Percentiles rank a stretch among this genome's conserved stretches.
These are phyloP conservation scores for Cardiospermum halicacabum DNA, from an alignment of 345 rosid genomes.

Conservation along the genomic window DNA sequence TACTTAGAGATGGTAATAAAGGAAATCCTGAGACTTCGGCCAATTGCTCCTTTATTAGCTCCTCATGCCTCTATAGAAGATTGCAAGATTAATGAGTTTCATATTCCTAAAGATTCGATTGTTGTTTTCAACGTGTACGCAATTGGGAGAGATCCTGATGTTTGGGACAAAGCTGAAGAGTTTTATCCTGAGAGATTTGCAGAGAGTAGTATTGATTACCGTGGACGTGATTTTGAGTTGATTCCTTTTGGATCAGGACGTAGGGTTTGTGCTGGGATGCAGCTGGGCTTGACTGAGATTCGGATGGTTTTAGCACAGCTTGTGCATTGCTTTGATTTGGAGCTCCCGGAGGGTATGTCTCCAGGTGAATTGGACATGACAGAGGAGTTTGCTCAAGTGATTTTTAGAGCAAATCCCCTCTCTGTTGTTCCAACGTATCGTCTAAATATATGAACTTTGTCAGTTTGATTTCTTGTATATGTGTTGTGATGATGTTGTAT, in stretches of 20 bases:
- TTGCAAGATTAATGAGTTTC: conserved; percentile 8
- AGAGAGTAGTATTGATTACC: conserved; percentile 6
- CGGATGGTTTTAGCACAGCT: conserved; percentile 7
- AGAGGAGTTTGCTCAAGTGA: too few relatives aligned
- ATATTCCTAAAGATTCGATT: conserved; percentile 12
- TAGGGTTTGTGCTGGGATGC: conserved; percentile 21
- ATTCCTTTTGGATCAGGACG: conserved; percentile 23
- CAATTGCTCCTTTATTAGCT: conserved; percentile 14
- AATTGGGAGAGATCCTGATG: conserved; percentile 19
- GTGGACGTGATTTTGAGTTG: conserved; percentile 18
- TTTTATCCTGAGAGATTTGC: conserved; percentile 20
- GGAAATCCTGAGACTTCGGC: conserved; percentile 24
- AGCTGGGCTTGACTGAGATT: conserved; percentile 12
- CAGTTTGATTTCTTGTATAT: not conserved
- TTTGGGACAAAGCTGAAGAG: conserved; percentile 15
- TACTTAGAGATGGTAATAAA: conserved; percentile 21
- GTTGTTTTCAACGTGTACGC: conserved; percentile 12
- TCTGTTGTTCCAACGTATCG: conserved; percentile 5
- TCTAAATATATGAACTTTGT: not conserved
- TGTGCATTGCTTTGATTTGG: too few relatives aligned
- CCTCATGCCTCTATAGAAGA: conserved; percentile 15
- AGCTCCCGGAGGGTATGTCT: too few relatives aligned
- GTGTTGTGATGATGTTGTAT: not conserved
- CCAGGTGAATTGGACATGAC: too few relatives aligned
- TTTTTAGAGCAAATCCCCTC: too few relatives aligned